Conservation (phyloP, 2,329 filamentous ascomycete species). For the Fusarium siculi region DNA sequence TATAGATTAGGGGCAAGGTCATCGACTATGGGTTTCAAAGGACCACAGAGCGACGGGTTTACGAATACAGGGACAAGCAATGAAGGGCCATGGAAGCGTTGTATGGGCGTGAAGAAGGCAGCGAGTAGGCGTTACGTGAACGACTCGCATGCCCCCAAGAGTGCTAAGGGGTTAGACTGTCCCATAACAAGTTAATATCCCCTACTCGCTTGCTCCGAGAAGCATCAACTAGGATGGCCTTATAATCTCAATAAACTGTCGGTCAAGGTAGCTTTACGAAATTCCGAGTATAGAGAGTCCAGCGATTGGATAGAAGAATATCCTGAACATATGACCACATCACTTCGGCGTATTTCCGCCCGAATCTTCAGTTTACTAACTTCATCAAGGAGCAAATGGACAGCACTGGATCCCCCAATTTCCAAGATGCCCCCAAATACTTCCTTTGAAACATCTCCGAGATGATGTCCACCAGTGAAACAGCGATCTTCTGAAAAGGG, state of each 20-base stretch:
- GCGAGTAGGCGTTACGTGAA: fast-evolving
- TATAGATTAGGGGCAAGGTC: background rate
- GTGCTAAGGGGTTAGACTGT: fast-evolving
- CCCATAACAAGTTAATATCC: background rate
- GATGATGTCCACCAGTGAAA: constrained; percentile 13
- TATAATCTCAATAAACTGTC: too few relatives aligned
- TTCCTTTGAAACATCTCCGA: background rate
- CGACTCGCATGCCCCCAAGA: fast-evolving
- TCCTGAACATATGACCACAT: background rate
- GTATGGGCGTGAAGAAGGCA: fast-evolving
- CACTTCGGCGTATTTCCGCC: background rate
- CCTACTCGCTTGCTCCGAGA: background rate
- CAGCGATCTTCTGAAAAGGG: background rate
- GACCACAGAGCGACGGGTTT: background rate
- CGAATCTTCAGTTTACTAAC: background rate
- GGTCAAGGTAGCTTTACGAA: background rate
- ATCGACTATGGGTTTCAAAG: background rate
- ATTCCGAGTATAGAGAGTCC: background rate
- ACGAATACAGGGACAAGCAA: too few relatives aligned
- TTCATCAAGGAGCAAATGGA: background rate
- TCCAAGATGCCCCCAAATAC: background rate
- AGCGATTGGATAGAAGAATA: background rate
- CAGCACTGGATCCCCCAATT: constrained; percentile 5
- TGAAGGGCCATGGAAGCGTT: fast-evolving
- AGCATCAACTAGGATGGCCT: background rate